A percentile compares a stretch with the other conserved stretches of the same genome.
phyloP scores from a whole-genome alignment of 1,139 yeast genomes.

The Sugiyamaella neomexicana region DNA sequence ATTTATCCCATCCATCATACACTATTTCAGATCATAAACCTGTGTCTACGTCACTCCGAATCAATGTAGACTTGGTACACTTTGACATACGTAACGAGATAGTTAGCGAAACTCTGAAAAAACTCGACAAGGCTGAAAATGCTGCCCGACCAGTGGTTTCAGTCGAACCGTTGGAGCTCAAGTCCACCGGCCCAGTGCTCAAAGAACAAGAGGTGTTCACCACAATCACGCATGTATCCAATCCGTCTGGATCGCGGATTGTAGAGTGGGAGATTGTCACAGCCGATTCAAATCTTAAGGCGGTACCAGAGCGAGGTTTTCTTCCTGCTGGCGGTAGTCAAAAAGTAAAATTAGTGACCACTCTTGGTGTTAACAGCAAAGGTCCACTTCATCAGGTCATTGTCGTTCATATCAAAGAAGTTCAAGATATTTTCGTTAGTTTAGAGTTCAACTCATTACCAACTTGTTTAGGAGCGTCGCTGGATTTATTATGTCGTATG shows the following conservation, averaged over 20 bases:
- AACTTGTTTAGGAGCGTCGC: constrained; percentile 38
- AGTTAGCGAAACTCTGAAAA: constrained; percentile 42
- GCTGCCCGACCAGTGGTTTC: constrained; percentile 44
- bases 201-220: constrained; percentile 20
- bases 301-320: constrained; percentile 29
- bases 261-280: constrained; percentile 28
- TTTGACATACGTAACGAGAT: constrained; percentile 41
- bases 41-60: constrained; percentile 54
- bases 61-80: constrained; percentile 53
- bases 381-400: constrained; percentile 31
- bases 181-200: constrained; percentile 26
- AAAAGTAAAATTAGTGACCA: constrained; percentile 25
- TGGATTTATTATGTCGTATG: constrained; percentile 35
- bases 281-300: constrained; percentile 19
- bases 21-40: constrained; percentile 75
- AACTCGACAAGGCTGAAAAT: constrained; percentile 48
- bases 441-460: constrained; percentile 35
- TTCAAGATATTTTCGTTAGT: constrained; percentile 41
- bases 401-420: constrained; percentile 35
- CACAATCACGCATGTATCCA: constrained; percentile 14
- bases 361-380: constrained; percentile 24
- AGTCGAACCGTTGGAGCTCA: constrained; percentile 35
- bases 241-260: constrained; percentile 12
- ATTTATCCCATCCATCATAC: constrained; percentile 37
- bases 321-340: constrained; percentile 36